A percentile compares a stretch with the other conserved stretches of the same genome.
Conservation (phyloP, 2,329 filamentous ascomycete species). For the Trichophyton verrucosum region DNA sequence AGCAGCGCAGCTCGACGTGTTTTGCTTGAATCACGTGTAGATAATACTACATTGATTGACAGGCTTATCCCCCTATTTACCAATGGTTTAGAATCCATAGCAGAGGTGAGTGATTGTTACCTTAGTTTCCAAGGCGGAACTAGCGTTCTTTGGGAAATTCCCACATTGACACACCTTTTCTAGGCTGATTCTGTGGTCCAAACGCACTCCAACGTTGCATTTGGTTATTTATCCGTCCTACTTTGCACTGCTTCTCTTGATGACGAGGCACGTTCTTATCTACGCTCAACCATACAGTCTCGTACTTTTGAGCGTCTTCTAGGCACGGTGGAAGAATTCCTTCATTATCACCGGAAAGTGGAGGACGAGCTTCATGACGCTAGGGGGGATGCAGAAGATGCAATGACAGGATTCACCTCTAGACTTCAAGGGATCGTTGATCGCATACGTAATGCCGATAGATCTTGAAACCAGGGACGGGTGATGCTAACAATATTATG, state of each 20-base stretch:
- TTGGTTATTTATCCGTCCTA: constrained; percentile 75
- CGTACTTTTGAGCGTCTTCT: constrained; percentile 40
- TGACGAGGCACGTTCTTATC: constrained; percentile 29
- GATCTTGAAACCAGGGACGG: background rate
- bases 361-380: constrained; percentile 37
- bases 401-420: constrained; percentile 40
- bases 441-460: constrained; percentile 24
- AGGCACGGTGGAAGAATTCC: constrained; percentile 49
- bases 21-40: constrained; percentile 31
- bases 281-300: constrained; percentile 35
- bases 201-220: constrained; percentile 65
- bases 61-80: constrained; percentile 53
- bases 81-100: constrained; percentile 51
- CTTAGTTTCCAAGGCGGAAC: background rate
- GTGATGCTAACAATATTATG: too few relatives aligned
- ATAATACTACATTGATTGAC: constrained; percentile 34
- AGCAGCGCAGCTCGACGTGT: constrained; percentile 48
- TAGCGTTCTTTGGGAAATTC: background rate
- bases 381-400: constrained; percentile 31
- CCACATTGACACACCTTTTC: background rate
- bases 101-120: constrained; percentile 46
- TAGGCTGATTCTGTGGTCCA: constrained; percentile 50
- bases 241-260: constrained; percentile 67
- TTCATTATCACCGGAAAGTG: constrained; percentile 47
- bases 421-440: constrained; percentile 43